phyloP scores from a whole-genome alignment of 2,329 filamentous ascomycete genomes.

The Claviceps paspali region DNA sequence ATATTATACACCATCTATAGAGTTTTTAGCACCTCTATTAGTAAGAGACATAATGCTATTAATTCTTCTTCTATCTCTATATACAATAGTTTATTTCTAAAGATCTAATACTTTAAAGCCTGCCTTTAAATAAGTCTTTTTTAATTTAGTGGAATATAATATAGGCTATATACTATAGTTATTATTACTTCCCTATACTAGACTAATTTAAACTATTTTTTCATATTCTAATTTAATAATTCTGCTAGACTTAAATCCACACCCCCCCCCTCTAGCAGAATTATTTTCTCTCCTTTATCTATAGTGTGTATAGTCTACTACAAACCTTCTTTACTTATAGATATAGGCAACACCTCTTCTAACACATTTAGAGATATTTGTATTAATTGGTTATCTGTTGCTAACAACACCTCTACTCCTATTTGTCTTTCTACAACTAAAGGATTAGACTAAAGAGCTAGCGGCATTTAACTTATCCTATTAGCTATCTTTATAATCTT shows the following conservation, averaged over 20 bases:
- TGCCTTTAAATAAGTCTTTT: neutral
- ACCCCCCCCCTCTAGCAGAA: no score
- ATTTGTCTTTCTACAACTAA: no score
- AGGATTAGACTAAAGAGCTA: no score
- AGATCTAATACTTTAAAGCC: neutral
- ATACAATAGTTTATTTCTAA: no score
- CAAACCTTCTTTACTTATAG: neutral
- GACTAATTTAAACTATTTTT: neutral
- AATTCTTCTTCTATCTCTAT: no score
- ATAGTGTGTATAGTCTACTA: no score
- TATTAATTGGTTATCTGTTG: neutral
- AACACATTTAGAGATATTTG: neutral
- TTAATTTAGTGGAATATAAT: neutral
- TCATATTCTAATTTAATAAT: neutral
- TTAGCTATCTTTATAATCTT: neutral
- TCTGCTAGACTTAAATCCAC: neutral
- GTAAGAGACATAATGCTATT: no score
- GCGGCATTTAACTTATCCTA: neutral
- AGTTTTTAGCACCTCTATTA: no score
- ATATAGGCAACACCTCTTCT: no score
- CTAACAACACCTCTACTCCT: no score
- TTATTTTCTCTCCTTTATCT: no score
- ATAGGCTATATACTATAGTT: neutral
- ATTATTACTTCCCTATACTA: neutral
- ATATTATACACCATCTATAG: no score